These are phyloP conservation scores for Martensiomyces pterosporus DNA, from an alignment of 192 early-diverging fungal genomes.

Conservation along the genomic window DNA sequence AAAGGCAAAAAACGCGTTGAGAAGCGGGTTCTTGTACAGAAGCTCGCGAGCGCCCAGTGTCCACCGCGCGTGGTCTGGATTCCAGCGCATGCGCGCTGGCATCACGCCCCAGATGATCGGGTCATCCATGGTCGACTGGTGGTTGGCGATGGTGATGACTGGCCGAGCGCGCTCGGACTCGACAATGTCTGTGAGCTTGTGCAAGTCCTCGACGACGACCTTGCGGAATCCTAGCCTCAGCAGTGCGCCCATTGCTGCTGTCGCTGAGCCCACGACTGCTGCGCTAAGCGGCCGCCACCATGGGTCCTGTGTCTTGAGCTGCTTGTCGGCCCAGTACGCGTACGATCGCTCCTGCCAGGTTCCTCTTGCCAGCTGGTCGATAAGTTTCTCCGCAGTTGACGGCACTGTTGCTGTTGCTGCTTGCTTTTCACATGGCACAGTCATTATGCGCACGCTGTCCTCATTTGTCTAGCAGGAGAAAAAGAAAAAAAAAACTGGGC, in stretches of 20 bases:
- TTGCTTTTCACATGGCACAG: background rate
- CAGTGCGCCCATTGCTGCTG: slow-evolving; percentile 19
- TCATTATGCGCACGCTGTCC: background rate
- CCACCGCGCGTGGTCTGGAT: slow-evolving; percentile 64
- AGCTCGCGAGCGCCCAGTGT: slow-evolving; percentile 85
- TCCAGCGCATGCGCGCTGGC: slow-evolving; percentile 53
- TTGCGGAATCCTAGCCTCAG: slow-evolving; percentile 29
- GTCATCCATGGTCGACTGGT: slow-evolving; percentile 69
- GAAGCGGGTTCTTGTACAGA: slow-evolving; percentile 64
- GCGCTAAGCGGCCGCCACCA: slow-evolving; percentile 46
- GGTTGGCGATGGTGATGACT: slow-evolving; percentile 73
- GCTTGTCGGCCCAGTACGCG: slow-evolving; percentile 39
- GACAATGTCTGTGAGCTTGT: slow-evolving; percentile 57
- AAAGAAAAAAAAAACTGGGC: background rate
- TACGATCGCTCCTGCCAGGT: slow-evolving; percentile 39
- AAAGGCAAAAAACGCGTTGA: slow-evolving; percentile 62
- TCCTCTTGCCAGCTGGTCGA: slow-evolving; percentile 20
- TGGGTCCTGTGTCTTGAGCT: slow-evolving; percentile 15
- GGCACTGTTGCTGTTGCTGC: background rate
- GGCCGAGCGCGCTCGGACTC: slow-evolving; percentile 55
- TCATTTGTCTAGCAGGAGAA: slow-evolving; percentile 1
- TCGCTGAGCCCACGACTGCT: slow-evolving; percentile 20
- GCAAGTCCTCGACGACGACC: slow-evolving; percentile 52
- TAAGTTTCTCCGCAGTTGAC: slow-evolving; percentile 15
- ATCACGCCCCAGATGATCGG: slow-evolving; percentile 72